Conservation (phyloP, 1,139 yeast species). For the Yamadazyma taylorii region DNA sequence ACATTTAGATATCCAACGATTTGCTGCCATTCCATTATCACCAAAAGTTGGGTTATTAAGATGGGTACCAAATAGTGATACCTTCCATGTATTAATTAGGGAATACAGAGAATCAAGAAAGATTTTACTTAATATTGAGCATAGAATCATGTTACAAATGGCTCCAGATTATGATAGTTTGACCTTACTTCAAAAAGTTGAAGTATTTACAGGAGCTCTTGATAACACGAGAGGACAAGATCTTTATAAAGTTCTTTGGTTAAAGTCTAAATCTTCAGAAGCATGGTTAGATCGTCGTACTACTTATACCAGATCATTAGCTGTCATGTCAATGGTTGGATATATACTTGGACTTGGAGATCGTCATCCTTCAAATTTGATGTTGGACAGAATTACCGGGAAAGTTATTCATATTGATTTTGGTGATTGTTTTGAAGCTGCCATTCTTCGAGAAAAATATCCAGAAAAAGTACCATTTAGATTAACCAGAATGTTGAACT, state of each 20-base stretch:
- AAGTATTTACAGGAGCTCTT: conserved; percentile 92
- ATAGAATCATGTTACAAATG: conserved; percentile 95
- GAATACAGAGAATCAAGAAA: conserved; percentile 93
- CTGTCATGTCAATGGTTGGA: conserved; percentile 99
- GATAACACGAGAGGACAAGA: conserved; percentile 98
- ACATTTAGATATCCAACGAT: conserved; percentile 88
- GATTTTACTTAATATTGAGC: conserved; percentile 87
- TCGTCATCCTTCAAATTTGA: conserved; percentile 94
- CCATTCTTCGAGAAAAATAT: conserved; percentile 90
- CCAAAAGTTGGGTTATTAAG: conserved; percentile 97
- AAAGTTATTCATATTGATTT: conserved; percentile 96
- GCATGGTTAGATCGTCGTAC: conserved; percentile 98
- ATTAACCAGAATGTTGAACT: conserved; percentile 92
- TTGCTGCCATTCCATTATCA: conserved; percentile 90
- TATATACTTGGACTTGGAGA: conserved; percentile 96
- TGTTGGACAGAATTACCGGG: conserved; percentile 93
- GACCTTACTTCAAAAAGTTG: conserved; percentile 88
- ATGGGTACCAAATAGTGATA: conserved; percentile 97
- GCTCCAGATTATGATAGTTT: conserved; percentile 95
- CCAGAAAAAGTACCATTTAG: conserved; percentile 99
- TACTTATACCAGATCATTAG: conserved; percentile 90
- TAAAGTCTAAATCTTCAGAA: conserved; percentile 92
- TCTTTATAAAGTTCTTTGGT: conserved; percentile 91
- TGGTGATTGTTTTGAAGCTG: conserved; percentile 99
- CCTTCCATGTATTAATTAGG: conserved; percentile 88